phyloP scores from a whole-genome alignment of 192 early-diverging fungal species.

The Coemansia brasiliensis region DNA sequence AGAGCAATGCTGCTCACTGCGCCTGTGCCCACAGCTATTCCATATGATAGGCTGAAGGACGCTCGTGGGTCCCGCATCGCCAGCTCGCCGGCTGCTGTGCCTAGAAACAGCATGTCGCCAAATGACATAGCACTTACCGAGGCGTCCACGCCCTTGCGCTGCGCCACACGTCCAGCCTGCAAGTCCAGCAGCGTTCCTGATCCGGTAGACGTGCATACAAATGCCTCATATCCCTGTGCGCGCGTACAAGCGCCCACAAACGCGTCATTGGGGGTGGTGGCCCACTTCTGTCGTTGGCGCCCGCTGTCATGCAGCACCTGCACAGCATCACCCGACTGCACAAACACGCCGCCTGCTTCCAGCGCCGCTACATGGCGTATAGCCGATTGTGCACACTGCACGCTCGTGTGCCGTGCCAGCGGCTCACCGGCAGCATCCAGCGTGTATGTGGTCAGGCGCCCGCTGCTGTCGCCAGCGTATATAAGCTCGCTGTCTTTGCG shows the following conservation, averaged over 20 bases:
- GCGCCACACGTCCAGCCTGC: constrained; percentile 16
- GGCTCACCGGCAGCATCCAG: constrained; percentile 33
- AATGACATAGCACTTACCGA: constrained; percentile 14
- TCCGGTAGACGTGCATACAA: constrained; percentile 43
- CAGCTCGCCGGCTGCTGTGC: constrained; percentile 26
- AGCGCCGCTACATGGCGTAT: constrained; percentile 66
- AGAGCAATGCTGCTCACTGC: constrained; percentile 21
- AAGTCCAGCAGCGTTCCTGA: constrained; percentile 37
- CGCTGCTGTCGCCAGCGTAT: constrained; percentile 83
- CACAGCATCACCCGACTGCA: constrained; percentile 60
- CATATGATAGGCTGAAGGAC: constrained; percentile 8
- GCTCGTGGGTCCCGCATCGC: constrained; percentile 32
- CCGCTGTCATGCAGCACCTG: constrained; percentile 62
- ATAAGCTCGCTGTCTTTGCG: constrained; percentile 79
- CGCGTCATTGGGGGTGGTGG: constrained; percentile 57
- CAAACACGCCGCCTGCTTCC: constrained; percentile 62
- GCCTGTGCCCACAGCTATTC: constrained; percentile 14
- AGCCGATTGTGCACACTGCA: constrained; percentile 63
- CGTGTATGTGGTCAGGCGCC: constrained; percentile 68
- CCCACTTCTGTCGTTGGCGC: constrained; percentile 36
- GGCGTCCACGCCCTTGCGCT: constrained; percentile 16
- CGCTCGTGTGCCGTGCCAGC: constrained; percentile 71
- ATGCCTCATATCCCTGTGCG: constrained; percentile 29
- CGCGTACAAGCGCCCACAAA: constrained; percentile 26
- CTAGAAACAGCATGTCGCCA: constrained; percentile 12